Evolutionary conservation across 257 asterid species (phyloP), one percentile per base, ranked within the genome.

Genomic region (Solanum clarkiae): DNA sequence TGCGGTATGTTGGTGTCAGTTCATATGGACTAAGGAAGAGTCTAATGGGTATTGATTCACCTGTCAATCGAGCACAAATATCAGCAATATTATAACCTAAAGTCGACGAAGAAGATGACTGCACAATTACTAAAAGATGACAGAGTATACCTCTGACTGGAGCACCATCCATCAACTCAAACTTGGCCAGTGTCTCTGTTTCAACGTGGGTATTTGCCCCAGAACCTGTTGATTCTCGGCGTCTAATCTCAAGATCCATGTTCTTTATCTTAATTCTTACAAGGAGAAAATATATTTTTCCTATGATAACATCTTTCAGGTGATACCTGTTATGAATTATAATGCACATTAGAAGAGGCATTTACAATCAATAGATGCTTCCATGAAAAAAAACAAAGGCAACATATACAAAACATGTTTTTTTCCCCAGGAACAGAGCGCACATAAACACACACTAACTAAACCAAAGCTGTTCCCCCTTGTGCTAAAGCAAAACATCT

Each of bases 101-200:
- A 45, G 74, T 5, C 75, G 22, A 63, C 0, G 44, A 66, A 60
- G 79, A 60, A 82, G 20, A 74, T 29, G 29, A 59, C 82, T 49
- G 66, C 79, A 51, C 20, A 36, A 36, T 16, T 69, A 63, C 32
- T 59, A 59, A 20, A 66, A 45, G 74, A 22, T 40, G 63, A 29
- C 80, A 60, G 24, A 29, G 54, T 63, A 57, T 92, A 95, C 98
- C 98, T 93, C 99, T 92, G 42, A 95, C 99, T 54, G 99, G 99
- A 91, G 99, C 98, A 87, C 99, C 99, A 87, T 97, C 99, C 99
- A 95, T 97, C 77, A 97, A 92, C 91, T 97, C 99, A 88, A 92
- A 97, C 92, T 97, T 97, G 81, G 99, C 99, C 62, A 97, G 97
- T 24, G 99, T 97, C 91, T 97, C 98, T 15, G 98, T 97, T 92